Percentiles rank a stretch among this genome's conserved stretches.
Evolutionary conservation across 805 yeast genomes (phyloP).

Genomic region (Dipodascus albidus): DNA sequence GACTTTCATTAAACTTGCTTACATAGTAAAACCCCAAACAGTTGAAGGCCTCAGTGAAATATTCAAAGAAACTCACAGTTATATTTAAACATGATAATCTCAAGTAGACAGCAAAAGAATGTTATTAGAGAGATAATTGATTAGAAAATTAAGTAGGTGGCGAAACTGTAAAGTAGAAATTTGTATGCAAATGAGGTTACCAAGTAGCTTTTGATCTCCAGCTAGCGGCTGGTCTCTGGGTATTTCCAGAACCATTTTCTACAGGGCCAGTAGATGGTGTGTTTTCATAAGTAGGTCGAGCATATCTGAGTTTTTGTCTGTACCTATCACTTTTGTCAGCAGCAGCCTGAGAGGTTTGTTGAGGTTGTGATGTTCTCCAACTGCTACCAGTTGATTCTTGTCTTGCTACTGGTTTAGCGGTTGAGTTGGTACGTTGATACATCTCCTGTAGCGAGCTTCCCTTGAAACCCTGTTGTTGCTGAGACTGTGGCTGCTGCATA

Average conservation of each 20-base stretch:
- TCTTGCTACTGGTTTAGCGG: background rate
- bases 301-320: background rate
- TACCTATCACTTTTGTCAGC: background rate
- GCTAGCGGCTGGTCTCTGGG: background rate
- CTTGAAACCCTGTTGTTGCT: background rate
- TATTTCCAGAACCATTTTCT: background rate
- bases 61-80: no score
- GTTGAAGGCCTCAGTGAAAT: no score
- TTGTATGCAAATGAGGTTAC: background rate
- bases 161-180: background rate
- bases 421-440: background rate
- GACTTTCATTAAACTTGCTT: no score
- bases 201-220: conserved; percentile 1
- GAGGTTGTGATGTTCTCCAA: background rate
- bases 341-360: background rate
- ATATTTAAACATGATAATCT: no score
- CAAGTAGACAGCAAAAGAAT: no score
- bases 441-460: background rate
- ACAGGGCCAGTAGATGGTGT: background rate
- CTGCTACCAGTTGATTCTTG: background rate
- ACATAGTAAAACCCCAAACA: no score
- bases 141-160: background rate
- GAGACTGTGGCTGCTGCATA: background rate
- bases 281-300: background rate
- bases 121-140: background rate